Base-by-base conservation (phyloP, 805 yeast genomes). In the Metschnikowia proteae region DNA sequence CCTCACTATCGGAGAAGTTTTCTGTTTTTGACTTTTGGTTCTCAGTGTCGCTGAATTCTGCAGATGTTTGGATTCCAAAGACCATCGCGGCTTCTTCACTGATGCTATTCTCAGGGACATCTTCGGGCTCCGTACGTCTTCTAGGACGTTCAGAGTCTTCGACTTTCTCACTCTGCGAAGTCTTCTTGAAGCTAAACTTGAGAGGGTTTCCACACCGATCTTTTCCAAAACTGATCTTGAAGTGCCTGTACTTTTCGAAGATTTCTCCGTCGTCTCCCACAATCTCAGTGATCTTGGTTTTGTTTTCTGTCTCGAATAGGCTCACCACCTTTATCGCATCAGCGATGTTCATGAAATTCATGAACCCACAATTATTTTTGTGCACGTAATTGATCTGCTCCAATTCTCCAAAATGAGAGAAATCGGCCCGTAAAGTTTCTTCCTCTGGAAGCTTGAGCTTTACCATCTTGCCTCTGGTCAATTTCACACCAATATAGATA, bases 191-290 rank as follows among this genome's bases (percentile, higher is more conserved):
- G 55, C 68, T 67, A 48, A 71, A 73, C 67, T 79, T 85, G 50
- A 82, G 84, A 30, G 79, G 88, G 59, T 85, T 85, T 3, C 86
- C 95, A 69, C 95, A 86, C 60, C 95, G 74, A 65, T 86, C 95
- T 58, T 84, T 84, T 40, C 89, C 95, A 65, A 76, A 86, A 43
- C 80, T 78, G 39, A 86, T 80, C 51, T 81, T 80, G 56, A 81
- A 79, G 4, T 73, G 68, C 37, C 58, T 58, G 58, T 86, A 86
- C 54, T 74, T 75, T 30, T 73, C 65, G 50, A 60, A 71, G 45
- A 71, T 62, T 27, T 53, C 53, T 5, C 64, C 66, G 9, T 58
- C 57, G n/a, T 66, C 66, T 3, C 68, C 65, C 33, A 74, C 77
- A 6, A 67, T 62, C 11, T 60, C 64, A 45, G 73, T 74, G 34